Percentiles rank a stretch among this genome's conserved stretches.
Conservation (phyloP, 495 filamentous ascomycete species). For the Aspergillus steynii region DNA sequence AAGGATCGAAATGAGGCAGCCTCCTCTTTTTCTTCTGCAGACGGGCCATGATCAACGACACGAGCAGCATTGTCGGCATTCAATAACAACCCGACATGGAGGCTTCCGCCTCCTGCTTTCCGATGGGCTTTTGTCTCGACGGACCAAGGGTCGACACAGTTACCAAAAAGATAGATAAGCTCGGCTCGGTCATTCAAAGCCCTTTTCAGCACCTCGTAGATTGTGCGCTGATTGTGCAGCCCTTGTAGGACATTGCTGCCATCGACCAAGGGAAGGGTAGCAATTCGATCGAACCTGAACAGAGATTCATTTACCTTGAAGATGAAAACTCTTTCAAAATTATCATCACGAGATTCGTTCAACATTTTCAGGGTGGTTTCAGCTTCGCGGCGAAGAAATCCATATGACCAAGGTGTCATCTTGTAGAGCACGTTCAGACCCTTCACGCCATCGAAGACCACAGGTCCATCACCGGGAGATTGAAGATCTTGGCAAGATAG, state of each 20-base stretch:
- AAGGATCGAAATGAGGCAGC: slow-evolving; percentile 49
- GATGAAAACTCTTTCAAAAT: slow-evolving; percentile 83
- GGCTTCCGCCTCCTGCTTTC: slow-evolving; percentile 24
- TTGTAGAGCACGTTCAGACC: slow-evolving; percentile 86
- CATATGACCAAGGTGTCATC: slow-evolving; percentile 85
- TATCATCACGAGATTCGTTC: slow-evolving; percentile 70
- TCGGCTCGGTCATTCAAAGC: slow-evolving; percentile 75
- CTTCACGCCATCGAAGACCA: slow-evolving; percentile 64
- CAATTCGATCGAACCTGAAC: slow-evolving; percentile 68
- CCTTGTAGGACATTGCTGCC: slow-evolving; percentile 31
- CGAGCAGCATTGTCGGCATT: slow-evolving; percentile 69
- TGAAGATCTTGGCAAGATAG: slow-evolving; percentile 42
- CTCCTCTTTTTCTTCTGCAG: slow-evolving; percentile 68
- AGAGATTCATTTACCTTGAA: slow-evolving; percentile 64
- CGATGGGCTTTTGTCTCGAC: slow-evolving; percentile 26
- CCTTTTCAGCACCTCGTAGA: slow-evolving; percentile 62
- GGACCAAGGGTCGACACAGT: slow-evolving; percentile 38
- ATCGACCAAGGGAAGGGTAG: slow-evolving; percentile 33
- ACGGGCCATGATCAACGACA: slow-evolving; percentile 80
- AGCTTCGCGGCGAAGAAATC: slow-evolving; percentile 69
- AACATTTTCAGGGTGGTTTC: slow-evolving; percentile 67
- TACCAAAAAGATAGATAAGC: slow-evolving; percentile 57
- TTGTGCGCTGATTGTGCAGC: slow-evolving; percentile 29
- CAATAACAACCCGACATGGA: slow-evolving; percentile 69
- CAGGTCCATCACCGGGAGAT: slow-evolving; percentile 39